A percentile compares a stretch with the other conserved stretches of the same genome.
These are phyloP conservation scores for Pseudocohnilembus persalinus DNA, from an alignment of 169 alveolate genomes.

Conservation along the genomic window DNA sequence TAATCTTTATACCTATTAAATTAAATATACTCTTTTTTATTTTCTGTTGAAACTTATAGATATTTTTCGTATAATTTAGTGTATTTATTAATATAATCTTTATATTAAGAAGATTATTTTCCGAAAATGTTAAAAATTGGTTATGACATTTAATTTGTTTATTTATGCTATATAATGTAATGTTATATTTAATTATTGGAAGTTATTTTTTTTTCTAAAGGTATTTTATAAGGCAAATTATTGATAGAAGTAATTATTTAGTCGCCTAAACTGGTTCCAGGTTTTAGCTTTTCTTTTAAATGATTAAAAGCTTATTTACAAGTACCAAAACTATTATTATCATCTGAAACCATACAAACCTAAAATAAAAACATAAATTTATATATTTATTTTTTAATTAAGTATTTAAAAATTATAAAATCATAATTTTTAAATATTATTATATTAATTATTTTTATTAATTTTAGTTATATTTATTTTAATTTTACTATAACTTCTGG, in stretches of 20 bases:
- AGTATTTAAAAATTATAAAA: too few species aligned
- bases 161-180: not conserved
- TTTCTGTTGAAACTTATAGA: not conserved
- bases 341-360: not conserved
- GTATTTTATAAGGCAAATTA: not conserved
- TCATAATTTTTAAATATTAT: too few species aligned
- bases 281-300: not conserved
- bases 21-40: not conserved
- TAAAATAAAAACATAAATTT: too few species aligned
- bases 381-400: too few species aligned
- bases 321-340: too few species aligned
- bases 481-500: slow-evolving; percentile 38
- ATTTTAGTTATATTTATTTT: too few species aligned
- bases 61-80: not conserved
- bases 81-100: too few species aligned
- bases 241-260: not conserved
- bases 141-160: not conserved
- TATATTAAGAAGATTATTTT: too few species aligned
- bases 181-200: not conserved
- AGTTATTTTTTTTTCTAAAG: not conserved
- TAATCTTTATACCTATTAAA: not conserved
- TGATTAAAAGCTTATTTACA: not conserved
- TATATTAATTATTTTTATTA: too few species aligned
- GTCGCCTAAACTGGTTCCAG: not conserved
- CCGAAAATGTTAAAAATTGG: not conserved